These are phyloP conservation scores for Coniella lustricola DNA, from an alignment of 2,329 filamentous ascomycete genomes.

Conservation along the genomic window DNA sequence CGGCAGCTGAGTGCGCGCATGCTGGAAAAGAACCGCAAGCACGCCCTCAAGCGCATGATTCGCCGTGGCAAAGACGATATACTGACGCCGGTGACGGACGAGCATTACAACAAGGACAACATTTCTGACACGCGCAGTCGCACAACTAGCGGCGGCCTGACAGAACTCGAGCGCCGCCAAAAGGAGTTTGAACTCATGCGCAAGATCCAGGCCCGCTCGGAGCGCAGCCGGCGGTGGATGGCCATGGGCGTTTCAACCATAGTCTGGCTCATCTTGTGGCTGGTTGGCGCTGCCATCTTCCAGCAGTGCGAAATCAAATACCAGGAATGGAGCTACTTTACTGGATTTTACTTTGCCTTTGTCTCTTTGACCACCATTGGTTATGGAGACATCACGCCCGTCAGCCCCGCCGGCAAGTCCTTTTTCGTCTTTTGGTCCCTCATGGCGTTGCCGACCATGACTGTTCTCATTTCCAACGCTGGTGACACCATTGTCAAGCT, in stretches of 20 bases:
- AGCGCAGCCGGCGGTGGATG: conserved; percentile 64
- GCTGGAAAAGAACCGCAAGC: conserved; percentile 51
- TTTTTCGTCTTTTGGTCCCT: conserved; percentile 95
- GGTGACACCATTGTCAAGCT: conserved; percentile 72
- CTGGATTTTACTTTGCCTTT: conserved; percentile 80
- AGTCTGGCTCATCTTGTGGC: conserved; percentile 71
- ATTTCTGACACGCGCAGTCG: conserved; percentile 17
- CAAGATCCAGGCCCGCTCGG: conserved; percentile 61
- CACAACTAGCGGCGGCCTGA: conserved; percentile 19
- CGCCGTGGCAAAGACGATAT: conserved; percentile 39
- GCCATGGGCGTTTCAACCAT: conserved; percentile 60
- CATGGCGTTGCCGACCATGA: conserved; percentile 80
- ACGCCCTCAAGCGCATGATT: conserved; percentile 38
- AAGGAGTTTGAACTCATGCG: conserved; percentile 77
- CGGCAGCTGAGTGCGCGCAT: conserved; percentile 48
- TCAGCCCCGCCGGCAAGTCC: conserved; percentile 69
- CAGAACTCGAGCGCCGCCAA: conserved; percentile 55
- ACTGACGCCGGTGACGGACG: conserved; percentile 39
- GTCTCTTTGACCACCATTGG: conserved; percentile 78
- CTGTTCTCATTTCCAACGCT: conserved; percentile 75
- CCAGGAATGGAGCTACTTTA: conserved; percentile 66
- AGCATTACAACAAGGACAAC: conserved; percentile 16
- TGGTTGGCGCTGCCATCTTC: conserved; percentile 72
- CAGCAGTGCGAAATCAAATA: conserved; percentile 42
- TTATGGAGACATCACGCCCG: conserved; percentile 72